Percentiles rank a stretch among this genome's conserved stretches.
Evolutionary conservation across 2,329 filamentous ascomycete species (phyloP).

Genomic region (Venturia effusa): DNA sequence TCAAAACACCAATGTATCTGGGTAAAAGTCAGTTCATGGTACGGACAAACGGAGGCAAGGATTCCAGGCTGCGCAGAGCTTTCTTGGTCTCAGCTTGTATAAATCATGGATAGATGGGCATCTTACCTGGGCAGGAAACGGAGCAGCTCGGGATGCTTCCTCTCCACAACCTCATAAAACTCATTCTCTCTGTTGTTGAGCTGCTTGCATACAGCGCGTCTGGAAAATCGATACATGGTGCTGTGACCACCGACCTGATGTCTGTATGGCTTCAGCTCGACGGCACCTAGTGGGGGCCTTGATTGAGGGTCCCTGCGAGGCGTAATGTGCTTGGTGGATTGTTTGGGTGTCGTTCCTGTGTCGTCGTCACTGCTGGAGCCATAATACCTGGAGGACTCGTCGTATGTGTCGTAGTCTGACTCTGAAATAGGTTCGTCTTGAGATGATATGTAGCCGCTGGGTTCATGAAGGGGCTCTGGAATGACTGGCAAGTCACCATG

Average conservation of each 20-base stretch:
- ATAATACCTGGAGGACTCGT: conserved; percentile 22
- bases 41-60: neutral
- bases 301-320: conserved; percentile 21
- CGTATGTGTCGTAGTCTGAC: conserved; percentile 19
- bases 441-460: conserved; percentile 24
- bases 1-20: conserved; percentile 93
- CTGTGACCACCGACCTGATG: conserved; percentile 97
- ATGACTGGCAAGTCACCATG: conserved; percentile 45
- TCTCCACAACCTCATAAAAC: conserved; percentile 95
- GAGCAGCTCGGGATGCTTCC: conserved; percentile 77
- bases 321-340: conserved; percentile 20
- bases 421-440: conserved; percentile 23
- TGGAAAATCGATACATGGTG: conserved; percentile 90
- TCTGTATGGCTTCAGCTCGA: conserved; percentile 91
- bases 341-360: conserved; percentile 19
- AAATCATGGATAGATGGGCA: conserved; percentile 16
- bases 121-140: conserved; percentile 71
- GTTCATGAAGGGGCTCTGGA: conserved; percentile 25
- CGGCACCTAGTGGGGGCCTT: conserved; percentile 62
- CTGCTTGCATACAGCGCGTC: conserved; percentile 92
- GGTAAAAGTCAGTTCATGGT: conserved; percentile 23
- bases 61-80: conserved; percentile 16
- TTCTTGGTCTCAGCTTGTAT: conserved; percentile 30
- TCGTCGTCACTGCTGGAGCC: conserved; percentile 6
- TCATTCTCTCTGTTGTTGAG: conserved; percentile 97